Base-by-base conservation (phyloP, 23 red algal species). In the Gracilaria vermiculophylla region DNA sequence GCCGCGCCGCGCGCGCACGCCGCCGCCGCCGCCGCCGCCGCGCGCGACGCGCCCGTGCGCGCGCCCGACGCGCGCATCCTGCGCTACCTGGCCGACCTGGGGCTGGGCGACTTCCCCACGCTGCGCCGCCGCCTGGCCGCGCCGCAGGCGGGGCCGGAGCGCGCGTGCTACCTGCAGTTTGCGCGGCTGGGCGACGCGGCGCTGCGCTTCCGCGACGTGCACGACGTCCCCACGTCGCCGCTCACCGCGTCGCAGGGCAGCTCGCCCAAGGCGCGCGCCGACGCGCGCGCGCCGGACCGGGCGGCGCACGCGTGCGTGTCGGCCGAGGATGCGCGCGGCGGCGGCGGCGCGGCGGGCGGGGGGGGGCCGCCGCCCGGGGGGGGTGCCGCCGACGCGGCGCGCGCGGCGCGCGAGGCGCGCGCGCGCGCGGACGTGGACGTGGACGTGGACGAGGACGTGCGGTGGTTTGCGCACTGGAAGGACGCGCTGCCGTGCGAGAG, bases 81-180 rank as follows among this genome's bases (percentile, higher is more conserved):
- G 49, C 40, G 55, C 14, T 78, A 88, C 45, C 33, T 88, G 53
- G 40, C 56, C 40, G 83, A 88, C 25, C 42, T 88, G 31, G 83
- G 83, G 3, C 51, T 88, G 13, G 83, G 83, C 4, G 83, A 88
- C 25, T 55, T 60, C 15, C 66, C 66, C 12, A 88, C 69, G 13
- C 50, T 88, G 53, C 71, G 69, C 3, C 83, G 83, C 35, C 33
- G 83, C 41, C 24, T 88, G 53, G 17, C 52, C 13, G 54, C 49
- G 15, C 1, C 11, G 19, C 17, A 53, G 31, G 11, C 49, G 0
- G 77, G 69, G 37, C 20, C 77, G 35, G 83, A 88, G n/a, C 69
- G 71, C 15, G 69, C 64, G 15, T 88, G 52, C 27, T 88, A 88
- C 52, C 45, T 61, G 0, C 54, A 78, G 69, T 77, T 64, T 47